Base-by-base conservation (phyloP, 73 alveolate genomes). In the Blepharisma japonicum region DNA sequence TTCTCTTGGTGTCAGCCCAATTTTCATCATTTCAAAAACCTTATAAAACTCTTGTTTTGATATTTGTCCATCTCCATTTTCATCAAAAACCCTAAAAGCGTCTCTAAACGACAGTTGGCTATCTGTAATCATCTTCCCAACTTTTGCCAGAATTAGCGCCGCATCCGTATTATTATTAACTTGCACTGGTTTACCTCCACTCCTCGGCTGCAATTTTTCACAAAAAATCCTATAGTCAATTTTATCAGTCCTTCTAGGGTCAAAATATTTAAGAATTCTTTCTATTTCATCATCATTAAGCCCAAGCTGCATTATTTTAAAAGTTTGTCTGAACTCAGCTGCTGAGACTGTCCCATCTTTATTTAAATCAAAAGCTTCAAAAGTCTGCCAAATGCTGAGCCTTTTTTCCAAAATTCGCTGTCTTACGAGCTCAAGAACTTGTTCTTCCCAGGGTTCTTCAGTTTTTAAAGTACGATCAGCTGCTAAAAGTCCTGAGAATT, bases 21-120 rank as follows among this genome's bases (percentile, higher is more conserved):
- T 7, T 9, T 70, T 45, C 80, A 70, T 45, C n/a, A 45, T 45
- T 70, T 45, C 14, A 47, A 70, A 70, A 4, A 54, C 39, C 61
- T 70, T 45, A 9, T 14, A 39, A 47, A 70, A 70, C 46, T 70
- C 80, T 7, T n/a, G 21, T n/a, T 8, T 18, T 9, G 55, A 18
- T 23, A 70, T 70, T 4, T n/a, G 11, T 3, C 80, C 80, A 70
- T 70, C 66, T 70, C 46, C 46, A 45, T 70, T 70, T 70, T 70
- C 66, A 45, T 70, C 80, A 70, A 70, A 70, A n/a, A 45, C 56
- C 14, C 3, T 39, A 45, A 70, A 70, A 39, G 80, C 21, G 14
- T 70, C 55, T 11, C 23, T 48, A n/a, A 70, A 14, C 14, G 55
- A 2, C n/a, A 70, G 23, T 2, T 45, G 20, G 11, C 27, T 39